phyloP scores from a whole-genome alignment of 2,329 filamentous ascomycete species.

The Clonostachys sp. region DNA sequence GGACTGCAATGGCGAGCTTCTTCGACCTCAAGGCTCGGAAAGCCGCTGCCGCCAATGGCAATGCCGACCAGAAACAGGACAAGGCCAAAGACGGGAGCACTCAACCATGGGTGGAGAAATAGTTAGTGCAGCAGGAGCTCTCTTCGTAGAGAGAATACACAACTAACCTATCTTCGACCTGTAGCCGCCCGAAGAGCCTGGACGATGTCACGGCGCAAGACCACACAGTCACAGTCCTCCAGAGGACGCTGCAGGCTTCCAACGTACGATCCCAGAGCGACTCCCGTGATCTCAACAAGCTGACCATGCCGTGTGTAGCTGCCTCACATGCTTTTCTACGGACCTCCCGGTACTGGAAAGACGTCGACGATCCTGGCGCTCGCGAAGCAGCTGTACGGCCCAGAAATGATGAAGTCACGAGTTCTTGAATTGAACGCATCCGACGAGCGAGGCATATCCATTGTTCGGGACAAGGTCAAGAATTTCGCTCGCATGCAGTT shows the following conservation, averaged over 20 bases:
- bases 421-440: slow-evolving; percentile 99
- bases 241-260: slow-evolving; percentile 87
- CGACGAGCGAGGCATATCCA: slow-evolving; percentile 94
- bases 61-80: slow-evolving; percentile 60
- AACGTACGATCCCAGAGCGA: slow-evolving; percentile 53
- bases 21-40: slow-evolving; percentile 94
- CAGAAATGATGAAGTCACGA: slow-evolving; percentile 84
- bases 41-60: slow-evolving; percentile 62
- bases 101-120: slow-evolving; percentile 99
- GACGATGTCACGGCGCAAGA: slow-evolving; percentile 96
- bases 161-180: slow-evolving; percentile 16
- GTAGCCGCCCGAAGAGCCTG: slow-evolving; percentile 88
- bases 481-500: slow-evolving; percentile 96
- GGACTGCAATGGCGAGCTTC: slow-evolving; percentile 71
- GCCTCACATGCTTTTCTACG: slow-evolving; percentile 99
- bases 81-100: slow-evolving; percentile 54
- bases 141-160: neutral
- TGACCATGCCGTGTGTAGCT: slow-evolving; percentile 45
- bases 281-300: neutral
- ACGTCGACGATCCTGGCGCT: slow-evolving; percentile 96
- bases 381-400: slow-evolving; percentile 95
- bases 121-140: slow-evolving; percentile 50
- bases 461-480: slow-evolving; percentile 97
- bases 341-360: slow-evolving; percentile 94
- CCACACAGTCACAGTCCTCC: slow-evolving; percentile 89